Evolutionary conservation across 129 eudicot genomes (phyloP).

Genomic region (Calendula officinalis): DNA sequence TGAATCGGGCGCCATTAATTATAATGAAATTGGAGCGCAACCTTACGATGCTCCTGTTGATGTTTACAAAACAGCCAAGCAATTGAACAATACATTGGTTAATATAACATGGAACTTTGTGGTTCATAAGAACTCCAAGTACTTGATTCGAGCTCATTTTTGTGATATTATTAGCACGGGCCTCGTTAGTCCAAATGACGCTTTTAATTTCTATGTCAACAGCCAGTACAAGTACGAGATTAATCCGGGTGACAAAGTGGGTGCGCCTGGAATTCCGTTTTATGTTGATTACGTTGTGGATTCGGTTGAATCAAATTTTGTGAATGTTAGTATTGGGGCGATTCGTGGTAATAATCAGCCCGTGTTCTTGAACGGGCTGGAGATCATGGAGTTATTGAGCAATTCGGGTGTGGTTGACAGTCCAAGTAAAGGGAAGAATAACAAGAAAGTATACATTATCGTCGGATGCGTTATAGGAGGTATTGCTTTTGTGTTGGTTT

Average conservation of each 20-base stretch:
- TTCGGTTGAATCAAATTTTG: slow-evolving; percentile 29
- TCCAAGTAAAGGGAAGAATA: not conserved
- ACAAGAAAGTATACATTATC: slow-evolving; percentile 12
- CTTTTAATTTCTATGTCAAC: slow-evolving; percentile 40
- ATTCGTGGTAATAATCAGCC: not conserved
- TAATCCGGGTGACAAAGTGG: not conserved
- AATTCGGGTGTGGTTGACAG: not conserved
- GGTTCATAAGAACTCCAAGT: slow-evolving; percentile 20
- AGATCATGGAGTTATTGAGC: slow-evolving; percentile 48
- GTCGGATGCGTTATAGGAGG: slow-evolving; percentile 45
- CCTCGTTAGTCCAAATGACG: not conserved
- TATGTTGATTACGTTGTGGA: slow-evolving; percentile 40
- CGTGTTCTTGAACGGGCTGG: slow-evolving; percentile 53
- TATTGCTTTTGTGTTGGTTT: slow-evolving; percentile 26
- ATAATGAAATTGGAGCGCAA: slow-evolving; percentile 7
- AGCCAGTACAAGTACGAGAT: not conserved
- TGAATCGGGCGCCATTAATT: not conserved
- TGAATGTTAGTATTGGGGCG: slow-evolving; percentile 47
- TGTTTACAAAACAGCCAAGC: slow-evolving; percentile 55
- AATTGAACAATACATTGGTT: slow-evolving; percentile 6
- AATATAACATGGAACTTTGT: slow-evolving; percentile 56
- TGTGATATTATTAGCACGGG: slow-evolving; percentile 31
- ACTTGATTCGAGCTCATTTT: slow-evolving; percentile 52
- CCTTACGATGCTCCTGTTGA: slow-evolving; percentile 36
- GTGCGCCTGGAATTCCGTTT: slow-evolving; percentile 31